Base-by-base conservation (phyloP, 2,329 filamentous ascomycete species). In the Monosporascus sp. region DNA sequence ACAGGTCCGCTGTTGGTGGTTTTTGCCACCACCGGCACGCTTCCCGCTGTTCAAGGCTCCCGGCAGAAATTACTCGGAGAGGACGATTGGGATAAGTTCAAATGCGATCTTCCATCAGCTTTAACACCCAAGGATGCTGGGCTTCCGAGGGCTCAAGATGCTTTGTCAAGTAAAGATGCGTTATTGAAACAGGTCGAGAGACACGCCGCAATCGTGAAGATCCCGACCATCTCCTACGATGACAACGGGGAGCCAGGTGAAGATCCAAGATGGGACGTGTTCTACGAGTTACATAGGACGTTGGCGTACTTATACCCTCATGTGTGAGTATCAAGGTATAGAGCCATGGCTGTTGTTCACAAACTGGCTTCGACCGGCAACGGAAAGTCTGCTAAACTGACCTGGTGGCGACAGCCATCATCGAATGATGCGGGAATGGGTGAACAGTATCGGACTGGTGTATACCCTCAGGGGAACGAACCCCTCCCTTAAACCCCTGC, bases 381-480 rank as follows among this genome's bases (percentile, higher is more conserved):
- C 3, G n/a, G 61, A 44, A 17, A 46, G 8, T 14, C 8, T 20
- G 40, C 9, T 20, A 43, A 20, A 19, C 6, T 20, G 14, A 14
- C 5, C 2, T 19, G 40, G 19, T 20, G 1, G 0, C 0, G 22
- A 11, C 52, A 77, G 74, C 7, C 72, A 78, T 56, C 62, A 72
- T 38, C 66, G 70, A 26, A 74, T 75, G 52, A 66, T 62, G 36
- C 60, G 80, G 8, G 80, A 84, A 54, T 82, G 79, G 46, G 72
- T 87, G 53, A 87, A 87, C 62, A 83, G 77, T 0, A 78, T 85
- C 41, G 84, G 83, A 14, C 71, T 87, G 2, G 69, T 87, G 27
- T 86, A 80, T 66, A 85, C 82, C 0, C 73, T 85, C 56, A 62
- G 77, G 5, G 84, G 84, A 19, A 73, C 71, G 6, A 73, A 85